Percentiles rank a stretch among this genome's conserved stretches.
These are phyloP conservation scores for Neocucurbitaria cava DNA, from an alignment of 2,329 filamentous ascomycete species.

Conservation along the genomic window DNA sequence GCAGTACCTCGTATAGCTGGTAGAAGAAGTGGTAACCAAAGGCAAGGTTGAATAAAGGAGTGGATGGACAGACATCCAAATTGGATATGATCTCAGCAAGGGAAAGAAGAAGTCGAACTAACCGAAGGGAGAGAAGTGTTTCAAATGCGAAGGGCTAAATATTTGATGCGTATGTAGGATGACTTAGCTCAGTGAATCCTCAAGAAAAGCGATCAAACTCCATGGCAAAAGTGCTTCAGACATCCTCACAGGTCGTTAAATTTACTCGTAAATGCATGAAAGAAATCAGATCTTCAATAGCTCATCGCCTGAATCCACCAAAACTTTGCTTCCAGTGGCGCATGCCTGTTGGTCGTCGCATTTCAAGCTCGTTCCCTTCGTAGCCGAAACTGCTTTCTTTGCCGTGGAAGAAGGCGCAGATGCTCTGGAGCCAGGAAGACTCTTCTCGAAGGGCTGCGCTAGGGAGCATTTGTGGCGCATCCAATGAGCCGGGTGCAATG, in stretches of 20 bases:
- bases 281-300: background rate
- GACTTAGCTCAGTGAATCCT: background rate
- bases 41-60: background rate
- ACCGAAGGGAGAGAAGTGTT: background rate
- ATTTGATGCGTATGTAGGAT: background rate
- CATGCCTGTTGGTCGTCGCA: constrained; percentile 41
- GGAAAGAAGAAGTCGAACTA: background rate
- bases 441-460: constrained; percentile 23
- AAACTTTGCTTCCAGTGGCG: constrained; percentile 37
- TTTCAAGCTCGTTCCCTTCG: constrained; percentile 43
- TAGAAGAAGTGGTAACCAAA: background rate
- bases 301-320: constrained; percentile 20
- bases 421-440: constrained; percentile 21
- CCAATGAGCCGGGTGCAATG: constrained; percentile 43
- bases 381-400: constrained; percentile 36
- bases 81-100: background rate
- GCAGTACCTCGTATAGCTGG: background rate
- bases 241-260: background rate
- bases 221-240: background rate
- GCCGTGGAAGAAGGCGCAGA: constrained; percentile 34
- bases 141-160: background rate
- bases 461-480: constrained; percentile 43
- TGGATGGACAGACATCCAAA: background rate
- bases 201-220: background rate
- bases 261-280: background rate